Conservation (phyloP, 83 land plant species). For the Picea mariana region DNA sequence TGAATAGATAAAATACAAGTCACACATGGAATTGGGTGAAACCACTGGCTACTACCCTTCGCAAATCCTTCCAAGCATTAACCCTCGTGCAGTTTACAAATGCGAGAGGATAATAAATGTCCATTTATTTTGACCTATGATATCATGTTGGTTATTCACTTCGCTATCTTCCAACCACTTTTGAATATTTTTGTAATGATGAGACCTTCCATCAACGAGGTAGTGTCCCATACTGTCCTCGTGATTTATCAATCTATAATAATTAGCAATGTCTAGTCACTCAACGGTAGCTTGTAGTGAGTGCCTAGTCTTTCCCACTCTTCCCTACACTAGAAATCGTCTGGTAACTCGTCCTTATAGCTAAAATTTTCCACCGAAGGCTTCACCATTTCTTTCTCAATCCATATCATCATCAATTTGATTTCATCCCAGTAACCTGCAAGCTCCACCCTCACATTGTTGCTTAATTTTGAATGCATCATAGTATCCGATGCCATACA, state of each 20-base stretch:
- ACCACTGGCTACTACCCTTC: too few relatives aligned
- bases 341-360: constrained; percentile 49
- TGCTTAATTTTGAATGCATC: too few relatives aligned
- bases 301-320: constrained; percentile 55
- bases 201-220: constrained; percentile 43
- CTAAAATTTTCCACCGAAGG: constrained; percentile 28
- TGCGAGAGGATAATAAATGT: too few relatives aligned
- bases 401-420: constrained; percentile 4
- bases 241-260: constrained; percentile 50
- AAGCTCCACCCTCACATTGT: constrained; percentile 33
- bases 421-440: constrained; percentile 61
- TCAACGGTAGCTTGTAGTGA: constrained; percentile 51
- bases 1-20: too few relatives aligned
- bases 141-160: too few relatives aligned
- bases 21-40: too few relatives aligned
- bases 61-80: too few relatives aligned
- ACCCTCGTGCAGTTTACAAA: too few relatives aligned
- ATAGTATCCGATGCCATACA: constrained; percentile 34
- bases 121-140: too few relatives aligned
- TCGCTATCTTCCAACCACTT: constrained; percentile 43
- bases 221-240: constrained; percentile 59
- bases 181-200: constrained; percentile 45
- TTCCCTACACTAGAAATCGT: constrained; percentile 35
- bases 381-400: too few relatives aligned
- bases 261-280: constrained; percentile 73